Base-by-base conservation (phyloP, 2,329 filamentous ascomycete species). In the Falciphora oryzae region DNA sequence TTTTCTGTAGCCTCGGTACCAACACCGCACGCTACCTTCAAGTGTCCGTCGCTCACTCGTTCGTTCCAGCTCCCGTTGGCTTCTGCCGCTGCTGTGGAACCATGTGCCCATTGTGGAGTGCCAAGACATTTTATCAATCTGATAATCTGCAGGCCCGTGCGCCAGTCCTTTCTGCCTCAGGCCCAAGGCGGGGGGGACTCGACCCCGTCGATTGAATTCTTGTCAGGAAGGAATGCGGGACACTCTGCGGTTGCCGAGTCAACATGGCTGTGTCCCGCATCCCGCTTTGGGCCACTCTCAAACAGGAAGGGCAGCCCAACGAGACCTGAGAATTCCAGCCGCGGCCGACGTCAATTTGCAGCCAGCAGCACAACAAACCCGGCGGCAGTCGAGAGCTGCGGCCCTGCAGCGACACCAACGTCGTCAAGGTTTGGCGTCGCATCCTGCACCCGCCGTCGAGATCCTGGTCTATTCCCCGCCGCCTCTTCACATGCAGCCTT, bases 81-180 rank as follows among this genome's bases (percentile, higher is more conserved):
- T 53, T 18, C 18, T 10, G 22, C n/a, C 44, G 6, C 22, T 14
- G 38, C 38, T 4, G 44, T 53, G 44, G 16, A 22, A 50, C 16
- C 38, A 22, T 6, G 16, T 8, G 38, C 10, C 38, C 16, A 18
- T 22, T 22, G 38, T 22, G 44, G 18, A 16, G 29, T 38, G 50
- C 56, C 62, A 59, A 63, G 62, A 50, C 22, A 28, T 59, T 57
- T 63, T 58, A 63, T 63, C 62, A 63, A 63, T 63, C 62, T 38
- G 62, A 63, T 63, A 57, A 63, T 60, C 28, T 28, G 16, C 22
- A 11, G 44, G 44, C 44, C 44, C 44, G 44, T 50, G 22, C 44
- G 3, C 22, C 8, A 11, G 57, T 3, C 22, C n/a, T 58, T 58
- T 8, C 13, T 58, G 57, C 57, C 57, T 58, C 18, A 58, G 27